Base-by-base conservation (phyloP, 768 basidiomycete genomes). In the Lactarius evosmus region DNA sequence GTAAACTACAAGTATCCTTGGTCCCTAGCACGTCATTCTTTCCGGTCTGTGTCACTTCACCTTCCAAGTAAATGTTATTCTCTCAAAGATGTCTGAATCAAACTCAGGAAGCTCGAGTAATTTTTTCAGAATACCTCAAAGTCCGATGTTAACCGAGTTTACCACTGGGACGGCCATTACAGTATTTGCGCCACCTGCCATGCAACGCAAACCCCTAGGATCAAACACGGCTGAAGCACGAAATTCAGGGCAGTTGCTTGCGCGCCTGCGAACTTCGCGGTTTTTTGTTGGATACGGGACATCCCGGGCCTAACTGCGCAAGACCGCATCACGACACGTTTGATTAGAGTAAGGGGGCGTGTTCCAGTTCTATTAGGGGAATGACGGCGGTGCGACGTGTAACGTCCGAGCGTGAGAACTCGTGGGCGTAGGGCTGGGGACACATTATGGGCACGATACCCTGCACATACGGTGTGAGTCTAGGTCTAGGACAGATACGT, bases 281-380 rank as follows among this genome's bases (percentile, higher is more conserved):
- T 33, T 33, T 56, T 65, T 56, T 38, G 38, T 27, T 40, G 38
- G 25, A 61, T 25, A 25, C 59, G 63, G 58, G 19, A 56, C 60
- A 25, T 61, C 46, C 63, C 63, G 63, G 55, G 30, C 17, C 29
- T 52, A 34, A 34, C 29, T 61, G 49, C 63, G 63, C 56, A 61
- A 60, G 50, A 50, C 22, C n/a, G 59, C 63, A 60, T 65, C 63
- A 61, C 36, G 59, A 65, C 54, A 65, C 59, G 52, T 64, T 59
- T 59, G 58, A 59, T 64, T 54, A 51, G 63, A 55, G 58, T n/a
- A 54, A 57, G 36, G 29, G 56, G 57, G 36, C 30, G 27, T 40
- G 40, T 14, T 29, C 55, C 25, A 53, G 49, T 56, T 60, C 59
- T 51, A 56, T 64, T 50, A 58, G 38, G 49, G 56, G 56, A 51